A percentile compares a stretch with the other conserved stretches of the same genome.
Conservation (phyloP, 2,329 filamentous ascomycete species). For the Aspergillus alliaceus region DNA sequence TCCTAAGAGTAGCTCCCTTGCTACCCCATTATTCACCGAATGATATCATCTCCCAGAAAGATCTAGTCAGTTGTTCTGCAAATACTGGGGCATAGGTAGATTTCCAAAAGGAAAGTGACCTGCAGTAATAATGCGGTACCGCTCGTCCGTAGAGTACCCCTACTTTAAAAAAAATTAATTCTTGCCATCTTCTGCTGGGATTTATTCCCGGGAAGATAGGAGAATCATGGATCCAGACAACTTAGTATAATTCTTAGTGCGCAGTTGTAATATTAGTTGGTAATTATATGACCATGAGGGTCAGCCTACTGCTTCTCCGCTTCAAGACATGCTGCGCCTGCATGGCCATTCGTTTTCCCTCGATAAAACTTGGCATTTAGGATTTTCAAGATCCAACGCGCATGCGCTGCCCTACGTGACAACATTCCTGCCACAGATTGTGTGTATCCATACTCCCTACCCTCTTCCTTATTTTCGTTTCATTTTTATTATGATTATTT, state of each 20-base stretch:
- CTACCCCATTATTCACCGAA: not conserved
- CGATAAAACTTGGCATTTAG: conserved; percentile 16
- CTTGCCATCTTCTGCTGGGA: not conserved
- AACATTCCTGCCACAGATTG: conserved; percentile 22
- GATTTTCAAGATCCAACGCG: conserved; percentile 20
- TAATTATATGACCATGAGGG: not conserved
- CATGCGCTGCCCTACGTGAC: conserved; percentile 24
- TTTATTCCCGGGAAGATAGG: not conserved
- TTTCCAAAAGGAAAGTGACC: conserved; percentile 2
- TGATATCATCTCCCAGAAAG: not conserved
- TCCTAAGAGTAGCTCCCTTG: not conserved
- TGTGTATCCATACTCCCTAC: conserved; percentile 11
- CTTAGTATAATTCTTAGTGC: not conserved
- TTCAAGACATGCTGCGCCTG: conserved; percentile 6
- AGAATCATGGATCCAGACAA: not conserved
- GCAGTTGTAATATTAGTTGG: not conserved
- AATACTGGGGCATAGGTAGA: conserved; percentile 2
- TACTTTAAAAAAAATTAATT: not conserved
- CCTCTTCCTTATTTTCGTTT: not conserved
- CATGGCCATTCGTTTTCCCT: conserved; percentile 8
- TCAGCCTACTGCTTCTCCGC: not conserved
- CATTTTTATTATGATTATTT: not conserved
- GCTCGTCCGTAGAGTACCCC: not conserved
- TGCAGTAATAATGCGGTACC: conserved; percentile 14
- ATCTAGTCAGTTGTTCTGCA: conserved; percentile 3